A percentile compares a stretch with the other conserved stretches of the same genome.
These are phyloP conservation scores for Ophiostoma australiae DNA, from an alignment of 2,329 filamentous ascomycete species.

Conservation along the genomic window DNA sequence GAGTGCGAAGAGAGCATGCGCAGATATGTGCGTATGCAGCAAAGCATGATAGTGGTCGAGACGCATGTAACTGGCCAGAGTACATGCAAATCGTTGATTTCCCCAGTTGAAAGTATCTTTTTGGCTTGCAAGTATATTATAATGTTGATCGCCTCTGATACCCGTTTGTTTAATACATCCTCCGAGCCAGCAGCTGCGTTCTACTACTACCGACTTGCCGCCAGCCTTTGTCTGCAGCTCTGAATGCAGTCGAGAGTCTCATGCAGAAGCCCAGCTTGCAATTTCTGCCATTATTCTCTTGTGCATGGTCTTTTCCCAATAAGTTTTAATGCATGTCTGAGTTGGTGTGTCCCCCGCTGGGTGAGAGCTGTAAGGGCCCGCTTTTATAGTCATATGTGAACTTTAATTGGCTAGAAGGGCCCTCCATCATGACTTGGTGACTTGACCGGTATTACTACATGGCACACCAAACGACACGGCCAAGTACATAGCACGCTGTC, in stretches of 20 bases:
- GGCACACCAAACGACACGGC: neutral
- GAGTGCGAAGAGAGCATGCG: no score
- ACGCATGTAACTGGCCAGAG: neutral
- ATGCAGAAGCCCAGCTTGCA: neutral
- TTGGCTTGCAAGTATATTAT: no score
- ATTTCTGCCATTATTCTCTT: neutral
- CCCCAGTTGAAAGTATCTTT: neutral
- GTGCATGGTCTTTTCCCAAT: neutral
- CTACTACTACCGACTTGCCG: neutral
- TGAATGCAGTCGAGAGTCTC: neutral
- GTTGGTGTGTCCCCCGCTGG: neutral
- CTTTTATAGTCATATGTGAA: neutral
- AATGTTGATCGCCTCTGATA: neutral
- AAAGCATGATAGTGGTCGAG: neutral
- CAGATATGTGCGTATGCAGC: neutral
- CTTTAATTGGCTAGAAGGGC: neutral
- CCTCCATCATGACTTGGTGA: neutral
- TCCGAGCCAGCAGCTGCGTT: neutral
- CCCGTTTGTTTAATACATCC: neutral
- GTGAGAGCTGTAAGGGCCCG: neutral
- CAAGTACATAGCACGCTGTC: neutral
- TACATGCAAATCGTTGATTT: neutral
- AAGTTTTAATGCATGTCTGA: slow-evolving; percentile 3
- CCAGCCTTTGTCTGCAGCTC: neutral
- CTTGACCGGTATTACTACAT: neutral